Evolutionary conservation across 148 eudicot species (phyloP), one percentile per base, ranked within the genome.

Genomic region (Amaranthus hypochondriacus): DNA sequence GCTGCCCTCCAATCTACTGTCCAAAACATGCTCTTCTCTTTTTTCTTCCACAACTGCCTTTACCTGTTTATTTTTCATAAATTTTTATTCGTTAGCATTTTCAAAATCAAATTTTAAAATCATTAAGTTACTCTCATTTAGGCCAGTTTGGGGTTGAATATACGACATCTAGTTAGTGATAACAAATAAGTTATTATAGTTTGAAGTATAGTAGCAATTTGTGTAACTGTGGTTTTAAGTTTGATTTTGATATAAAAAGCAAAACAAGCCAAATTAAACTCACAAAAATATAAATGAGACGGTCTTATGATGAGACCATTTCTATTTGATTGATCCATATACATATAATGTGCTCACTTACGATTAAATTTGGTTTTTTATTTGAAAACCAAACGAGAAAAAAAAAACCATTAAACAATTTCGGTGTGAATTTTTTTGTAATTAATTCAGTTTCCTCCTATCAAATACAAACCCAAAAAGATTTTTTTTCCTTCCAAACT

Each of bases 21-120:
- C 98, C 11, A 89, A 71, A n/a, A 83, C 96, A 73, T 83, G 70
- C 82, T 87, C 97, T 84, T 87, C 92, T 85, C 87, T 85, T 59
- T 85, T 88, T 13, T 86, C 87, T 12, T 85, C 74, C 7, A 94
- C 87, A 50, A 94, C 93, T 53, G 87, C 79, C 79, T 91, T 87
- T 58, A 94, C 96, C 98, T 91, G 95, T 61, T 74, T 72, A 78
- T 71, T n/a, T 64, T 39, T 68, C 75, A 13, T 48, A 47, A 75
- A 8, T 11, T 53, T 52, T 12, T 9, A 28, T 3, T 28, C 28
- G 18, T 70, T n/a, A 43, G 63, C 9, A 68, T 0, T 11, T 8
- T 51, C 2, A 14, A 68, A 52, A 21, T 65, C 2, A 2, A 5
- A 18, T 64, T 12, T 10, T 47, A 52, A 28, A 28, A 28, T 13